Percentiles rank a stretch among this genome's conserved stretches.
Evolutionary conservation across 2,329 filamentous ascomycete genomes (phyloP).

Genomic region (Scedosporium apiospermum): DNA sequence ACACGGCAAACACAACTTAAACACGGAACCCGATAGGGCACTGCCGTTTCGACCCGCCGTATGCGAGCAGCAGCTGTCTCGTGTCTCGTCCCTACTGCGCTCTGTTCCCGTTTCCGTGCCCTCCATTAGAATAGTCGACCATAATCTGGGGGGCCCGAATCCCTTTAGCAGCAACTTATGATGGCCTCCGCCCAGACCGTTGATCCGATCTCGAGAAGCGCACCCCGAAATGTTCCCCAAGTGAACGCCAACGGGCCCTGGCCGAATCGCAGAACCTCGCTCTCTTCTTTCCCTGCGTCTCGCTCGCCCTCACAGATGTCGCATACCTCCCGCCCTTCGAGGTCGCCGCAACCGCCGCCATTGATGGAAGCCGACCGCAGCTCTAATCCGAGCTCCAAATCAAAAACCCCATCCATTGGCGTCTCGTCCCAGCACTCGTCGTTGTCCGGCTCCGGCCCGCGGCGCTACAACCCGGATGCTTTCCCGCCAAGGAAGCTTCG

Average conservation of each 20-base stretch:
- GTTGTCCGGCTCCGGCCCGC: slow-evolving; percentile 34
- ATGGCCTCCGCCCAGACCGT: slow-evolving; percentile 32
- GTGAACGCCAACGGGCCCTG: slow-evolving; percentile 13
- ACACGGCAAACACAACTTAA: not conserved
- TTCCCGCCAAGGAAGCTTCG: slow-evolving; percentile 49
- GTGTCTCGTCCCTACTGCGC: not conserved
- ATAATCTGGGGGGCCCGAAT: not conserved
- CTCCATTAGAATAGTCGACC: not conserved
- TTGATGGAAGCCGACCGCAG: slow-evolving; percentile 29
- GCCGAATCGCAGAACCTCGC: slow-evolving; percentile 41
- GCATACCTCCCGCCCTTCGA: slow-evolving; percentile 39
- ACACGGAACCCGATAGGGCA: slow-evolving; percentile 1
- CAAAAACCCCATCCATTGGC: slow-evolving; percentile 48
- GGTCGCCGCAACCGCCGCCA: slow-evolving; percentile 43
- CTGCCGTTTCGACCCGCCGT: not conserved
- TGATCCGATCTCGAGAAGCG: slow-evolving; percentile 32
- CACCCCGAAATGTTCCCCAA: slow-evolving; percentile 19
- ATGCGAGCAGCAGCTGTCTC: not conserved
- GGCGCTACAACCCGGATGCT: slow-evolving; percentile 39
- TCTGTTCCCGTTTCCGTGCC: not conserved
- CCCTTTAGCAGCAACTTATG: not conserved
- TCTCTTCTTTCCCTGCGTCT: slow-evolving; percentile 54
- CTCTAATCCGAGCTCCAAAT: slow-evolving; percentile 50
- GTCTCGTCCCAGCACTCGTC: slow-evolving; percentile 53
- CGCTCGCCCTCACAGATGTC: slow-evolving; percentile 50